Evolutionary conservation across 164 flowering plant genomes (phyloP).

Genomic region (Liquidambar formosana): DNA sequence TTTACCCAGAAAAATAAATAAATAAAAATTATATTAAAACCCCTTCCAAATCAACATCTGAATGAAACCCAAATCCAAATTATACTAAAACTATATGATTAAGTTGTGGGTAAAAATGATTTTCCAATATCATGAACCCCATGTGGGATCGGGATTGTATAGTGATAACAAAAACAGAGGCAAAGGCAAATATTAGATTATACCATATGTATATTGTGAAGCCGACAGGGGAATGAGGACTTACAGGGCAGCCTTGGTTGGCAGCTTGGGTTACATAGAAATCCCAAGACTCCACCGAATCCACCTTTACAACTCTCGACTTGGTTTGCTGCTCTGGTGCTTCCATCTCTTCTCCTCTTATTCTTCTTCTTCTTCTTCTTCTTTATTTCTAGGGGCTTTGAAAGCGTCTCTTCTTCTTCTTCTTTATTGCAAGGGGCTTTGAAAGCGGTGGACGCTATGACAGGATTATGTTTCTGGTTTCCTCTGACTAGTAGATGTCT

Average conservation of each 20-base stretch:
- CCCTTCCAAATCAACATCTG: too few species aligned
- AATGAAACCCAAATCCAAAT: too few species aligned
- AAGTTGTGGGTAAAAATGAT: too few species aligned
- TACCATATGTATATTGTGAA: not conserved
- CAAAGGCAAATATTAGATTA: not conserved
- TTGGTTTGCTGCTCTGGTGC: constrained; percentile 31
- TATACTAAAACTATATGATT: too few species aligned
- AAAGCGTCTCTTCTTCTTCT: too few species aligned
- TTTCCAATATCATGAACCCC: not conserved
- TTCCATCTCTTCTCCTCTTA: constrained; percentile 32
- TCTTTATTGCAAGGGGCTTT: too few species aligned
- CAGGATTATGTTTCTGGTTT: too few species aligned
- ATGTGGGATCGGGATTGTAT: not conserved
- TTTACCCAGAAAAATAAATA: not conserved
- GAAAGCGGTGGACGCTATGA: too few species aligned
- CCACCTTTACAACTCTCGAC: constrained; percentile 55
- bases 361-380: constrained; percentile 1
- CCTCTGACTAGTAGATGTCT: too few species aligned
- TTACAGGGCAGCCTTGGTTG: constrained; percentile 52
- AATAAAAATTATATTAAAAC: too few species aligned
- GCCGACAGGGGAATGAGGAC: constrained; percentile 5
- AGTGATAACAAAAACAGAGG: not conserved
- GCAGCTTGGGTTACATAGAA: constrained; percentile 37
- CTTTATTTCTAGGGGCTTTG: not conserved
- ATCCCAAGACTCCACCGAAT: constrained; percentile 61